Base-by-base conservation (phyloP, 192 early-diverging fungal species). In the Coemansia sp. region DNA sequence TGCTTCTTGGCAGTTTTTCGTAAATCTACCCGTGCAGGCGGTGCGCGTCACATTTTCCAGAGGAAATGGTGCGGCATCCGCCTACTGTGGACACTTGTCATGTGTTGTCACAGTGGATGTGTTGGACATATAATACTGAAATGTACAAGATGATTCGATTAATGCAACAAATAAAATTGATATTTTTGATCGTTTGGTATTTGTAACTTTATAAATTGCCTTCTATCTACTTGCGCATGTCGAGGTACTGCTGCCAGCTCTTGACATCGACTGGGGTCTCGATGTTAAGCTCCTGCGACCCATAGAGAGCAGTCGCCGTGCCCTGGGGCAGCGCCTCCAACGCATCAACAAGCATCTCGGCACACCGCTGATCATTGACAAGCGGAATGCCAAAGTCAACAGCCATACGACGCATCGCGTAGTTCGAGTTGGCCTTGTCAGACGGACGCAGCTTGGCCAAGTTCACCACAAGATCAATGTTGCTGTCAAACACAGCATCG, bases 371-470 rank as follows among this genome's bases (percentile, higher is more conserved):
- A 71, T 99, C 95, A 58, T 95, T 99, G 64, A 99, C 88, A 22
- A 99, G 77, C 14, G 97, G 94, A 59, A 99, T 91, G 20, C 91
- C 93, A 75, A 96, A 93, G 72, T 99, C 97, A 2, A 99, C 93
- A 47, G 95, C 97, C 73, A 94, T 92, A 70, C 97, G 85, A 61
- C 97, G 90, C 64, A 88, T 88, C 29, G 86, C 83, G 71, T 99
- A 99, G 68, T 87, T 86, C 58, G 82, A 54, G 63, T 90, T 82
- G 1, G 55, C 58, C 24, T 83, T 83, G 74, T 82, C 74, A 22
- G 70, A 64, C 3, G 91, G 84, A 41, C 89, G 86, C 47, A 81
- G 81, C 78, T 86, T 85, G 27, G 89, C 85, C 63, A 90, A 64
- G 62, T 89, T 87, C 52, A 92, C 85, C 2, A 90, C 89, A 45